Evolutionary conservation across 176 grass and related monocot species (phyloP).

Genomic region (Oryza punctata): DNA sequence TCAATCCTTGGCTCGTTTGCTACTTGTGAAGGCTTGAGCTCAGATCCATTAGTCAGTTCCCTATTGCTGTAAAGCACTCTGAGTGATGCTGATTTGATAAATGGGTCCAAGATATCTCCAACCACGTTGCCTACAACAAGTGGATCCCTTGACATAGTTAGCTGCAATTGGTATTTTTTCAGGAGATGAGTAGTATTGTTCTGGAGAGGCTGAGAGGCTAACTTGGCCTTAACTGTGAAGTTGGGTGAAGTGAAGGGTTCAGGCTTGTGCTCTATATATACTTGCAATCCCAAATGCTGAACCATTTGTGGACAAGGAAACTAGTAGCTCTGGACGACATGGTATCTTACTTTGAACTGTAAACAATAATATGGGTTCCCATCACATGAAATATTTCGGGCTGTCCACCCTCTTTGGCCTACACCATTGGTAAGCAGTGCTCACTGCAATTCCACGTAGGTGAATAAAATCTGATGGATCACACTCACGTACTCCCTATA

Average conservation of each 20-base stretch:
- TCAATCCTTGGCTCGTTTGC: slow-evolving; percentile 61
- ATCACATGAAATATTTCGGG: slow-evolving; percentile 64
- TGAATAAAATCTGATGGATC: slow-evolving; percentile 82
- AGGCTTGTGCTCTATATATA: slow-evolving; percentile 73
- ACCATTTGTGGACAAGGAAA: slow-evolving; percentile 34
- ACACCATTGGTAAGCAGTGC: slow-evolving; percentile 50
- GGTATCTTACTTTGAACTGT: slow-evolving; percentile 54
- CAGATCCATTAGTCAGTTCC: slow-evolving; percentile 89
- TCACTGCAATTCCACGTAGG: slow-evolving; percentile 52
- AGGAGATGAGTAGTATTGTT: slow-evolving; percentile 25
- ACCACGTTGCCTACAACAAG: slow-evolving; percentile 87
- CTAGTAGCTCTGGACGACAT: slow-evolving; percentile 40
- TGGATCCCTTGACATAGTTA: slow-evolving; percentile 88
- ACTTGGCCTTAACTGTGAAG: slow-evolving; percentile 46
- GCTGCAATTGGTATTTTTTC: slow-evolving; percentile 25
- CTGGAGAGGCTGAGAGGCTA: slow-evolving; percentile 38
- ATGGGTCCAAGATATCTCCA: slow-evolving; percentile 88
- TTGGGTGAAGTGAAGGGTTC: slow-evolving; percentile 53
- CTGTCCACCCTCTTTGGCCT: slow-evolving; percentile 53
- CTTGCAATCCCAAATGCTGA: slow-evolving; percentile 43
- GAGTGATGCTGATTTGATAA: slow-evolving; percentile 71
- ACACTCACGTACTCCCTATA: slow-evolving; percentile 76
- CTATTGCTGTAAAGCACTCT: slow-evolving; percentile 73
- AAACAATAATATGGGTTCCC: slow-evolving; percentile 59
- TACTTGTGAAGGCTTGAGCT: slow-evolving; percentile 89